Percentiles rank a stretch among this genome's conserved stretches.
Conservation (phyloP, 345 rosid genomes). For the Clausena lansium region DNA sequence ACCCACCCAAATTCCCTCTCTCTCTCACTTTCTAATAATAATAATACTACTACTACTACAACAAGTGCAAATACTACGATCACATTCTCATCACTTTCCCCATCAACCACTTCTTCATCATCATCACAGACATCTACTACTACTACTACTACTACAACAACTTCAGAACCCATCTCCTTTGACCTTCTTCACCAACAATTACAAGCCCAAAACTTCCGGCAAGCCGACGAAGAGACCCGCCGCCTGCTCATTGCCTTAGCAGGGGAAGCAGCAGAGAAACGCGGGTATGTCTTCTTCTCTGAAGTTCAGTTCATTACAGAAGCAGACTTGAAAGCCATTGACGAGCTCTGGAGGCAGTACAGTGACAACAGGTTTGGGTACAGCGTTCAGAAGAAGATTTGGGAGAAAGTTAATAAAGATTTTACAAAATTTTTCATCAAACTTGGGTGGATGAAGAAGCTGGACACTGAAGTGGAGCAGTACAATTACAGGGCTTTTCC, state of each 20-base stretch:
- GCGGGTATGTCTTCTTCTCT: conserved; percentile 96
- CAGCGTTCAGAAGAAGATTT: conserved; percentile 70
- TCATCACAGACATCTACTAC: conserved; percentile 35
- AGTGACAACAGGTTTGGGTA: conserved; percentile 76
- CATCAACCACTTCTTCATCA: conserved; percentile 28
- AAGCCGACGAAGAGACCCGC: conserved; percentile 92
- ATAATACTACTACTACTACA: conserved; percentile 25
- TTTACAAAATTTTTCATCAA: conserved; percentile 75
- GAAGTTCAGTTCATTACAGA: conserved; percentile 72
- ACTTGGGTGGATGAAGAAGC: conserved; percentile 95
- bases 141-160: conserved; percentile 26
- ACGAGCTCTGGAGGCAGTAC: conserved; percentile 68
- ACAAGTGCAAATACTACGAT: conserved; percentile 15
- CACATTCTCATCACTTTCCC: conserved; percentile 17
- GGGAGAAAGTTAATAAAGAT: conserved; percentile 62
- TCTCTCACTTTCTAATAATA: conserved; percentile 24
- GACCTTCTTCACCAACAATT: conserved; percentile 69
- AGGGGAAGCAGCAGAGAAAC: conserved; percentile 68
- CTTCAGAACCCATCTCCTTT: conserved; percentile 42
- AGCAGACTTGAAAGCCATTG: conserved; percentile 63
- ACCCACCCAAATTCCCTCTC: conserved; percentile 20
- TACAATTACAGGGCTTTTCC: conserved; percentile 88
- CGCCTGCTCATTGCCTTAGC: conserved; percentile 74
- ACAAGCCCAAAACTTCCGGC: conserved; percentile 57
- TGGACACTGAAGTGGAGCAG: conserved; percentile 79